Percentiles rank a stretch among this genome's conserved stretches.
Evolutionary conservation across 2,329 filamentous ascomycete genomes (phyloP).

Genomic region (Pseudodiploospora longispora): DNA sequence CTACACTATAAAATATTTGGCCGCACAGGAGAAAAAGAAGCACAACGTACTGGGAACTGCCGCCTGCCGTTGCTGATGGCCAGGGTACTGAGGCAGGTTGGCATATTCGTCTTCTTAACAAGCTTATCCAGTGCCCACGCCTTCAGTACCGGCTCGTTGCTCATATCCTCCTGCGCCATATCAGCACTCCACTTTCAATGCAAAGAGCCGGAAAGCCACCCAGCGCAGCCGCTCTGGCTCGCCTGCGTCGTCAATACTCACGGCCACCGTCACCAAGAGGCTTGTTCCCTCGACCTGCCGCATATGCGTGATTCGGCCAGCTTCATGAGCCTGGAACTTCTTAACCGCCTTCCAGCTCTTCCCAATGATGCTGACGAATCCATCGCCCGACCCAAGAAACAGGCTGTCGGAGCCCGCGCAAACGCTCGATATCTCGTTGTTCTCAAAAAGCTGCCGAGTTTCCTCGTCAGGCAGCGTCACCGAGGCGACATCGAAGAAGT

Average conservation of each 20-base stretch:
- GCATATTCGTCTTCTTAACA: constrained; percentile 86
- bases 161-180: constrained; percentile 63
- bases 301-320: constrained; percentile 78
- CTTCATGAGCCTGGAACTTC: constrained; percentile 80
- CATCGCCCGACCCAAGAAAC: constrained; percentile 80
- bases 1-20: constrained; percentile 5
- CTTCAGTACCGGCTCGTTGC: constrained; percentile 79
- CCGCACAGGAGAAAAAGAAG: background rate
- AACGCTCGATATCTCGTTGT: constrained; percentile 73
- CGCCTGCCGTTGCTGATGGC: constrained; percentile 83
- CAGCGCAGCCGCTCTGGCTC: too few species aligned
- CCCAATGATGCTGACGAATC: constrained; percentile 79
- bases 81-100: constrained; percentile 79
- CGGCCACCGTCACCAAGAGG: constrained; percentile 72
- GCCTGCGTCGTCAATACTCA: constrained; percentile 22
- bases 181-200: background rate
- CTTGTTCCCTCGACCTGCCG: constrained; percentile 84
- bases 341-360: constrained; percentile 79
- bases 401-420: constrained; percentile 83
- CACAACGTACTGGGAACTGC: constrained; percentile 68
- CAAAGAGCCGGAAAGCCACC: background rate
- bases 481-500: constrained; percentile 94
- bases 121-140: constrained; percentile 96
- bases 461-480: constrained; percentile 75
- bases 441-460: constrained; percentile 69